Evolutionary conservation across 2,329 filamentous ascomycete genomes (phyloP), one percentile per base, ranked within the genome.

Genomic region (Apiospora sp.): DNA sequence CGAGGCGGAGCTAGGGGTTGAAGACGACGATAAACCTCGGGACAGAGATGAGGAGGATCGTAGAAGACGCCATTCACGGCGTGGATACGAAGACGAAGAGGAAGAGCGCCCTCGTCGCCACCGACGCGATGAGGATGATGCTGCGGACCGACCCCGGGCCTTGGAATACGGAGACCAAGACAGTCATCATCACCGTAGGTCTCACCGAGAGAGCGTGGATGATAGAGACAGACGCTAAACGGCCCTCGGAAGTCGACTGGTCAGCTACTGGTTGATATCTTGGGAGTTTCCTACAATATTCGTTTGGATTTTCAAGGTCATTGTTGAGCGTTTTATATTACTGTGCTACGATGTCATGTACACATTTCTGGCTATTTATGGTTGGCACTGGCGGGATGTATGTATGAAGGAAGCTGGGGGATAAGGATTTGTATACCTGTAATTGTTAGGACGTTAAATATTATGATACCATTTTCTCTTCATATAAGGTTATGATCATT

Each of bases 11-110:
- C 19, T 64, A 1, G 73, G 73, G 24, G 27, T 30, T 30, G 67
- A 74, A 46, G 69, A 70, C 22, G 70, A 76, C 19, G 72, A 76
- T 68, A 75, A 74, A 3, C 76, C 77, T 43, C 76, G 75, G 34
- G 79, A 80, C 30, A 75, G 77, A 37, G 79, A 80, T 19, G 80
- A 82, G 22, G 80, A 81, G 67, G 79, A 81, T 71, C 77, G 75
- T 14, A 77, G 78, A 69, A 75, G 77, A 34, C 75, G 76, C 6
- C 78, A 78, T 24, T 77, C 78, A 70, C 79, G 77, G 61, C 75
- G 81, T 75, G 77, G 80, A 67, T 74, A 76, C 72, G 77, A 79
- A 67, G 77, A 82, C 51, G 76, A 81, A 67, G 79, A 82, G 8
- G 80, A 81, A 13, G 76, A 77, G 22, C 74, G 77, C 27, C 77